Evolutionary conservation across 2,329 filamentous ascomycete species (phyloP).

Genomic region (Celoporthe dispersa): DNA sequence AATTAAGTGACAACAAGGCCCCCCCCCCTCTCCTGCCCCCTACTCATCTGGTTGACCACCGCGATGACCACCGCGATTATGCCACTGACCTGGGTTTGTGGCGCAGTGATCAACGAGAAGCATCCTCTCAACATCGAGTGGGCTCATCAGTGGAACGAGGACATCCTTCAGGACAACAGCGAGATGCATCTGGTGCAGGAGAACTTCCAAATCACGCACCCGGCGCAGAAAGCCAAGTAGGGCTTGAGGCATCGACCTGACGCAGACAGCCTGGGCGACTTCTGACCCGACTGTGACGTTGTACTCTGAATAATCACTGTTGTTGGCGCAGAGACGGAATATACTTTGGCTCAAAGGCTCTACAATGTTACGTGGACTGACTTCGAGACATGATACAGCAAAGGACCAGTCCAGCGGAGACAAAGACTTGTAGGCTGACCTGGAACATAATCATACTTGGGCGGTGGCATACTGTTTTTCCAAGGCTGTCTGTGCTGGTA

Average conservation of each 20-base stretch:
- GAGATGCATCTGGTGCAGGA: background rate
- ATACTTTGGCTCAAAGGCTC: too few relatives aligned
- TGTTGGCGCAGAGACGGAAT: too few relatives aligned
- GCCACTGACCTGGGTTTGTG: background rate
- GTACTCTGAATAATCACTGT: background rate
- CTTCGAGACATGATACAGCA: background rate
- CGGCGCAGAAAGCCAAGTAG: background rate
- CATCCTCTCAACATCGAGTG: background rate
- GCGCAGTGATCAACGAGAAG: conserved; percentile 3
- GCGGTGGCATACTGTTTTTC: background rate
- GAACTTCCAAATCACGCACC: background rate
- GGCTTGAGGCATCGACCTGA: background rate
- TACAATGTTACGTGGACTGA: background rate
- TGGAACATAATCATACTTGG: background rate
- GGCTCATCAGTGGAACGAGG: conserved; percentile 3
- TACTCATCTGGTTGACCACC: background rate
- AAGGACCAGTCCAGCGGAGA: background rate
- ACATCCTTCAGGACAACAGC: background rate
- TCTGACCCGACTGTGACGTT: background rate
- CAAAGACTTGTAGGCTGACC: background rate
- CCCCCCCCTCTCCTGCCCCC: too few relatives aligned
- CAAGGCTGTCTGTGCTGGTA: background rate
- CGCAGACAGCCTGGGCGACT: background rate
- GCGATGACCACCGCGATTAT: background rate
- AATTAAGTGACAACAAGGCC: background rate